A percentile compares a stretch with the other conserved stretches of the same genome.
Evolutionary conservation across 83 land plant genomes (phyloP).

Genomic region (Picea mariana): DNA sequence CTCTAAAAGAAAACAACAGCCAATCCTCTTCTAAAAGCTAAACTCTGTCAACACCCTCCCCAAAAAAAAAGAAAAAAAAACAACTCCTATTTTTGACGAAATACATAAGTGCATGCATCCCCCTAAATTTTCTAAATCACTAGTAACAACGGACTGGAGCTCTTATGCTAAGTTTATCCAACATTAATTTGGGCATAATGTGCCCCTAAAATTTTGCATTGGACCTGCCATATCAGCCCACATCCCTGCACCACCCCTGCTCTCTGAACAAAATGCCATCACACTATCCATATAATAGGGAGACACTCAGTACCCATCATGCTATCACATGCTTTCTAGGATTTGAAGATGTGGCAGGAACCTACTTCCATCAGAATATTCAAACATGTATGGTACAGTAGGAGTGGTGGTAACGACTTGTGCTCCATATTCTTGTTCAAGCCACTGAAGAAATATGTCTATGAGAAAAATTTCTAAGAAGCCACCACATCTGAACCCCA

Average conservation of each 20-base stretch:
- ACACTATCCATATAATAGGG: slow-evolving; percentile 86
- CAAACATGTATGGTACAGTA: slow-evolving; percentile 95
- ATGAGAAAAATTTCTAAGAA: slow-evolving; percentile 96
- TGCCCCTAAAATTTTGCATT: no score
- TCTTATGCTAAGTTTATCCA: no score
- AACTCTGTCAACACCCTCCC: no score
- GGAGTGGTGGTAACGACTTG: slow-evolving; percentile 93
- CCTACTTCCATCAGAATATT: slow-evolving; percentile 97
- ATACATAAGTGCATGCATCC: no score
- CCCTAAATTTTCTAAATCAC: no score
- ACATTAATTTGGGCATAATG: no score
- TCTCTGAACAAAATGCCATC: slow-evolving; percentile 93
- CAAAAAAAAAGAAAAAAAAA: no score
- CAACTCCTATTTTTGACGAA: no score
- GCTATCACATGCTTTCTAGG: slow-evolving; percentile 65
- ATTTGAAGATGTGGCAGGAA: slow-evolving; percentile 90
- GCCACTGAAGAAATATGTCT: slow-evolving; percentile 96
- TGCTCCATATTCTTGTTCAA: slow-evolving; percentile 97
- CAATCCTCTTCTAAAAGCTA: no score
- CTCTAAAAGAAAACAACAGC: no score
- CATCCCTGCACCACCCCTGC: slow-evolving; percentile 99
- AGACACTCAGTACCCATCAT: slow-evolving; percentile 88
- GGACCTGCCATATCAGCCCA: no score
- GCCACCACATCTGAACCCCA: slow-evolving; percentile 82
- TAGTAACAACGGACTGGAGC: no score